These are phyloP conservation scores for Eucalyptus sp. DNA, from an alignment of 345 rosid species.

Conservation along the genomic window DNA sequence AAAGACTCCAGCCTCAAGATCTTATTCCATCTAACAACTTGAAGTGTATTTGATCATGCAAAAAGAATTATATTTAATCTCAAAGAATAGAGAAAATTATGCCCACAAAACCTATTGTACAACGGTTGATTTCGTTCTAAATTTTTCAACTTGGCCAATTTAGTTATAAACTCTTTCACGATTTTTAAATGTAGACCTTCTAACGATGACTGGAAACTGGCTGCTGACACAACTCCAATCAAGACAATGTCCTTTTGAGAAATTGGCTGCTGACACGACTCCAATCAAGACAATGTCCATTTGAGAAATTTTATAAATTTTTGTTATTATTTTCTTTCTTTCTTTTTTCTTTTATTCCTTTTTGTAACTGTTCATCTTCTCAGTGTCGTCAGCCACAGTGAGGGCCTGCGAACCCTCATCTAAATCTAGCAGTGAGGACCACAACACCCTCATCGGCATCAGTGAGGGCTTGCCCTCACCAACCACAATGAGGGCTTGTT, in stretches of 20 bases:
- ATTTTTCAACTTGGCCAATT: accelerated
- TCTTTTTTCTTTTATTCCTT: not conserved
- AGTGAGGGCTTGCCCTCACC: not conserved
- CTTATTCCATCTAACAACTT: not conserved
- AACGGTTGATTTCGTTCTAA: not conserved
- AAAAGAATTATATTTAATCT: not conserved
- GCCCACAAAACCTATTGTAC: not conserved
- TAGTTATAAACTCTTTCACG: not conserved
- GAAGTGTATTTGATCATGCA: not conserved
- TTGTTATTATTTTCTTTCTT: not conserved
- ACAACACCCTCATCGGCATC: not conserved
- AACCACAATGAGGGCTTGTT: not conserved
- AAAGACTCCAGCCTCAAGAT: not conserved
- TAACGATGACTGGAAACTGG: not conserved
- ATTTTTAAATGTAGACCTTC: not conserved
- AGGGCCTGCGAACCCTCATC: accelerated
- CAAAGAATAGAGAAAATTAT: not conserved
- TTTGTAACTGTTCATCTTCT: not conserved
- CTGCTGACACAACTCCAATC: not conserved
- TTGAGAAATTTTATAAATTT: not conserved
- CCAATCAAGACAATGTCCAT: not conserved
- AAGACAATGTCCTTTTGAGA: not conserved
- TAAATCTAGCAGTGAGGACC: not conserved
- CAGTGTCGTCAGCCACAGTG: accelerated
- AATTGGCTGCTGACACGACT: accelerated